A percentile compares a stretch with the other conserved stretches of the same genome.
phyloP scores from a whole-genome alignment of 139 green algal species.

The Gonium pectorale region DNA sequence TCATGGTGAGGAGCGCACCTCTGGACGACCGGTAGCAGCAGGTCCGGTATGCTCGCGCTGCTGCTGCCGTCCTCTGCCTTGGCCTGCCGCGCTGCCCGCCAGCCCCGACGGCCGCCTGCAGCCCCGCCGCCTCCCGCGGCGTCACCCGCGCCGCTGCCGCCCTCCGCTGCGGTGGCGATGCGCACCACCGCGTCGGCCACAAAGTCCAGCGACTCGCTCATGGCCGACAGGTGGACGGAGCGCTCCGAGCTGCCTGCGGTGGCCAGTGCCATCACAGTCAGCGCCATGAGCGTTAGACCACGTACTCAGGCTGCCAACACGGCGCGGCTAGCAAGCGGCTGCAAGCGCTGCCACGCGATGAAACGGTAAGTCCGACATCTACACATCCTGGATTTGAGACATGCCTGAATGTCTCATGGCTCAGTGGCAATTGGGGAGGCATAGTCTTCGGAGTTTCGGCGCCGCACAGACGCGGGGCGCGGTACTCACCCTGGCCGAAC shows the following conservation, averaged over 20 bases:
- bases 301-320: no score
- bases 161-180: background rate
- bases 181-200: constrained; percentile 28
- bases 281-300: background rate
- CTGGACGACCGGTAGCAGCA: constrained; percentile 34
- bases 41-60: background rate
- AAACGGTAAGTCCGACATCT: no score
- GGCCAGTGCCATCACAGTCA: background rate
- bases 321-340: no score
- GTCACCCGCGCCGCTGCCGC: background rate
- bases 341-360: no score
- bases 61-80: background rate
- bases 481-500: constrained; percentile 12
- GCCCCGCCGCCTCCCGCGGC: background rate
- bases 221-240: constrained; percentile 27
- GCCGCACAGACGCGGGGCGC: background rate
- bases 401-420: no score
- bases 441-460: no score
- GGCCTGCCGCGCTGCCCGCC: background rate
- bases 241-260: background rate
- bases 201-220: constrained; percentile 45
- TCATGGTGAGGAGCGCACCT: no score
- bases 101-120: background rate
- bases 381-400: no score
- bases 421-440: no score